phyloP scores from a whole-genome alignment of 2,329 filamentous ascomycete genomes.

The Diaporthe vaccinii region DNA sequence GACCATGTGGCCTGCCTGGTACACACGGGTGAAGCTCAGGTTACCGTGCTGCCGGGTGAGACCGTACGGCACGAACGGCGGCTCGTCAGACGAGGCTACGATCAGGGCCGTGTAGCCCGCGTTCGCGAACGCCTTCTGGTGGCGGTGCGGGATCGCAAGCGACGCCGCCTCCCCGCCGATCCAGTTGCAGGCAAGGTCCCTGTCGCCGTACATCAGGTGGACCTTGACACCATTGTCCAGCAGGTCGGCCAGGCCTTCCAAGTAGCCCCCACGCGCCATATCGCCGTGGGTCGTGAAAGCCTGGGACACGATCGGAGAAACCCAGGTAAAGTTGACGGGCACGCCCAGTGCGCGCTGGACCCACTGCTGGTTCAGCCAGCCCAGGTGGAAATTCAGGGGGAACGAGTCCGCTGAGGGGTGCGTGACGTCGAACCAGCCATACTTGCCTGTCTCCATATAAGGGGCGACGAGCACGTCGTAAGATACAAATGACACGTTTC shows the following conservation, averaged over 20 bases:
- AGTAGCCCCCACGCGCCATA: slow-evolving; percentile 47
- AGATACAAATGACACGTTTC: neutral
- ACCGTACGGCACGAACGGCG: slow-evolving; percentile 58
- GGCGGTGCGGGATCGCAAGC: slow-evolving; percentile 67
- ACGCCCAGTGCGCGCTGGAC: slow-evolving; percentile 70
- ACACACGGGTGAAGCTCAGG: slow-evolving; percentile 69
- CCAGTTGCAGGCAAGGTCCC: slow-evolving; percentile 67
- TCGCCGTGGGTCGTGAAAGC: slow-evolving; percentile 55
- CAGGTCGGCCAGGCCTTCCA: slow-evolving; percentile 62
- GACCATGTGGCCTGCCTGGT: slow-evolving; percentile 67
- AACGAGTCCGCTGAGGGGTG: slow-evolving; percentile 65
- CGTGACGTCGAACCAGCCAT: slow-evolving; percentile 71
- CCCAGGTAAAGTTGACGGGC: slow-evolving; percentile 68
- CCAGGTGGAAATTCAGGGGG: slow-evolving; percentile 64
- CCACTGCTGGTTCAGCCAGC: slow-evolving; percentile 68
- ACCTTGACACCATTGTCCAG: slow-evolving; percentile 69
- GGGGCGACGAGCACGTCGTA: neutral
- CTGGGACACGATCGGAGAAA: slow-evolving; percentile 53
- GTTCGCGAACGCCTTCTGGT: slow-evolving; percentile 70
- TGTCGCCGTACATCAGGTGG: slow-evolving; percentile 67
- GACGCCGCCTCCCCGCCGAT: slow-evolving; percentile 63
- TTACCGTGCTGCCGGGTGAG: slow-evolving; percentile 77
- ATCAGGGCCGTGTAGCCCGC: slow-evolving; percentile 76
- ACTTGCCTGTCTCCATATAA: slow-evolving; percentile 1
- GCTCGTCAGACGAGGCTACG: slow-evolving; percentile 63